Evolutionary conservation across 805 yeast species (phyloP).

Genomic region (Yamadazyma nakazawae): DNA sequence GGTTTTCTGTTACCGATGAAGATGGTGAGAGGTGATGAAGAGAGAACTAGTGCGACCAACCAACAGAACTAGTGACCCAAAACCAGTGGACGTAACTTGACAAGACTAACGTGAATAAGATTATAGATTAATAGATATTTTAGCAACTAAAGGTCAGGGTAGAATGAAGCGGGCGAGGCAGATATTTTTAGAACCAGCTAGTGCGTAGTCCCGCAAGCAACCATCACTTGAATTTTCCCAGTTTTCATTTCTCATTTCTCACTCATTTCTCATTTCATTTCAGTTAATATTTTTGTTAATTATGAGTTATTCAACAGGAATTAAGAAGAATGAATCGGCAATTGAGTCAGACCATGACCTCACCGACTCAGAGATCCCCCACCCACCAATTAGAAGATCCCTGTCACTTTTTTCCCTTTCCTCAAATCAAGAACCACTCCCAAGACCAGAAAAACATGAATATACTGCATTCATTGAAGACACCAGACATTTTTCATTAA

Average conservation of each 20-base stretch:
- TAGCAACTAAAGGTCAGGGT: no score
- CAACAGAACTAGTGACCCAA: no score
- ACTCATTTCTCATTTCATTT: background rate
- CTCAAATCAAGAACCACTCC: slow-evolving; percentile 51
- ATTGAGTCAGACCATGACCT: slow-evolving; percentile 36
- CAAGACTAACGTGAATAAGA: no score
- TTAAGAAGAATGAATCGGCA: slow-evolving; percentile 29
- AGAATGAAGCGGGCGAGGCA: no score
- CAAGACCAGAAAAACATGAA: slow-evolving; percentile 75
- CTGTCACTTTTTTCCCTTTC: slow-evolving; percentile 53
- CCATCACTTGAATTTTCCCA: no score
- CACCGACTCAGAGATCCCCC: slow-evolving; percentile 17
- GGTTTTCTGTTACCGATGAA: slow-evolving; percentile 15
- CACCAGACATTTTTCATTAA: slow-evolving; percentile 78
- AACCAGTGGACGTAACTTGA: no score
- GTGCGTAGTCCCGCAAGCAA: no score
- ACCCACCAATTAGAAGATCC: slow-evolving; percentile 44
- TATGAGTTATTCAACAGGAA: slow-evolving; percentile 19
- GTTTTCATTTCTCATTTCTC: no score
- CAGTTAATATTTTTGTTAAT: background rate
- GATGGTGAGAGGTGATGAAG: slow-evolving; percentile 3
- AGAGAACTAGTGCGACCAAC: background rate
- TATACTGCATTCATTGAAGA: slow-evolving; percentile 79
- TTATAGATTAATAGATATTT: background rate
- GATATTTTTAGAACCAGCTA: no score